Evolutionary conservation across 805 yeast genomes (phyloP).

Genomic region (Saccharomyces mikatae): DNA sequence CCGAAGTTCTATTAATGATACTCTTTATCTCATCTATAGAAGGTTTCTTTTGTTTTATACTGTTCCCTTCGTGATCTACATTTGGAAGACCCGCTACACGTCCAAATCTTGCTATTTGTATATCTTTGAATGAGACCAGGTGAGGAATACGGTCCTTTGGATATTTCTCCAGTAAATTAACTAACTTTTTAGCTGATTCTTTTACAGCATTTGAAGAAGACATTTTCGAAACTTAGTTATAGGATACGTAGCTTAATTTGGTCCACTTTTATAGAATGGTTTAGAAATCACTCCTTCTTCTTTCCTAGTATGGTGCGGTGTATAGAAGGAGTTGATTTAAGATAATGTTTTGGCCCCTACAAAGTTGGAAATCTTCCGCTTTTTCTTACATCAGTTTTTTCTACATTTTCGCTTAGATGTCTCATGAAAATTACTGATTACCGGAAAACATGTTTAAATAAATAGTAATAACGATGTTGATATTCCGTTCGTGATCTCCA

Average conservation of each 20-base stretch:
- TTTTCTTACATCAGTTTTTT: neutral
- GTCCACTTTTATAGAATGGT: neutral
- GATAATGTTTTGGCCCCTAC: neutral
- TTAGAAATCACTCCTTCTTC: neutral
- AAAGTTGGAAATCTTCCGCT: neutral
- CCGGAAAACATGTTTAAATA: neutral
- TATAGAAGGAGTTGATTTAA: neutral
- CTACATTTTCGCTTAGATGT: neutral
- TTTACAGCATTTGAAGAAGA: constrained; percentile 25
- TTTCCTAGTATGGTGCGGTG: neutral
- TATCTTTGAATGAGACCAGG: constrained; percentile 59
- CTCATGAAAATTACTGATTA: neutral
- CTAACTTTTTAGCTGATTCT: constrained; percentile 50
- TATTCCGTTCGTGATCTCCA: neutral
- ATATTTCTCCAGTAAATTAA: constrained; percentile 48
- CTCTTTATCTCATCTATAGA: constrained; percentile 36
- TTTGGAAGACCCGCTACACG: constrained; percentile 42
- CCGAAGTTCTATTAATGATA: constrained; percentile 29
- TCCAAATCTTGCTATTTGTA: constrained; percentile 52
- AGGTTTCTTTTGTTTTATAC: constrained; percentile 24
- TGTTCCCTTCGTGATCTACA: constrained; percentile 15
- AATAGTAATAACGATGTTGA: neutral
- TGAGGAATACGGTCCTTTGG: constrained; percentile 66
- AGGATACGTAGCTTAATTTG: neutral
- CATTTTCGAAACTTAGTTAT: constrained; percentile 3